These are phyloP conservation scores for Cryptococcus amylolentus DNA, from an alignment of 1,284 basidiomycete species.

Conservation along the genomic window DNA sequence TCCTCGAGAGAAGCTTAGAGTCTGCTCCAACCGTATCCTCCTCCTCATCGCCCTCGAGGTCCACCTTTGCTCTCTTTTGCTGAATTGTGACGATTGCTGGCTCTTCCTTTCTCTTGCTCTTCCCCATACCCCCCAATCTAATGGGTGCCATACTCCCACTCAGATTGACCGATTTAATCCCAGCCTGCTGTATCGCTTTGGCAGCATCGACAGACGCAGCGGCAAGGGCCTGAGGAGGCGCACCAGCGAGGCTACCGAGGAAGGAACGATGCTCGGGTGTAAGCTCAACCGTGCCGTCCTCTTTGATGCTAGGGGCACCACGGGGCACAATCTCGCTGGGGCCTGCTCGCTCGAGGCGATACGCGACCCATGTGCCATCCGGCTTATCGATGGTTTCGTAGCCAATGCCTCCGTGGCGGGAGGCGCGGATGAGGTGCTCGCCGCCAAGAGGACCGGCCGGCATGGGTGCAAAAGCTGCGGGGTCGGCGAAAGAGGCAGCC, in stretches of 20 bases:
- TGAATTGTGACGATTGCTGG: slow-evolving; percentile 36
- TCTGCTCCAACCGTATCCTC: slow-evolving; percentile 56
- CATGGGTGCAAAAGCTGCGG: slow-evolving; percentile 74
- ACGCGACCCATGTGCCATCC: slow-evolving; percentile 52
- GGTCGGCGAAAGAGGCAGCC: slow-evolving; percentile 82
- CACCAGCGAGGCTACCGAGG: slow-evolving; percentile 36
- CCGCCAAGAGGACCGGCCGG: slow-evolving; percentile 54
- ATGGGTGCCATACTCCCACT: slow-evolving; percentile 31
- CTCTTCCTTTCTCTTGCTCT: slow-evolving; percentile 28
- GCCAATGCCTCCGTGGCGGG: slow-evolving; percentile 40
- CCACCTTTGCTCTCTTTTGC: slow-evolving; percentile 29
- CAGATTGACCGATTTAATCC: slow-evolving; percentile 12
- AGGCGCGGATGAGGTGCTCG: slow-evolving; percentile 29
- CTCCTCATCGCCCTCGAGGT: slow-evolving; percentile 65
- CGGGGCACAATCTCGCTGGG: slow-evolving; percentile 28
- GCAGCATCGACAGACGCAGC: not conserved
- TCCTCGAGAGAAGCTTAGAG: slow-evolving; percentile 44
- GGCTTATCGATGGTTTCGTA: slow-evolving; percentile 53
- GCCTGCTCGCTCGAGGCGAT: slow-evolving; percentile 41
- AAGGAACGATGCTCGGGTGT: slow-evolving; percentile 23
- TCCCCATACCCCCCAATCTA: slow-evolving; percentile 31
- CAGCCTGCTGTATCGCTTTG: not conserved
- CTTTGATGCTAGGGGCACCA: slow-evolving; percentile 16
- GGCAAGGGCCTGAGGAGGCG: not conserved
- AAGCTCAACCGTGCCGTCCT: slow-evolving; percentile 19